Conservation (phyloP, 176 grass and related monocot species). For the Hyparrhenia diplandra region DNA sequence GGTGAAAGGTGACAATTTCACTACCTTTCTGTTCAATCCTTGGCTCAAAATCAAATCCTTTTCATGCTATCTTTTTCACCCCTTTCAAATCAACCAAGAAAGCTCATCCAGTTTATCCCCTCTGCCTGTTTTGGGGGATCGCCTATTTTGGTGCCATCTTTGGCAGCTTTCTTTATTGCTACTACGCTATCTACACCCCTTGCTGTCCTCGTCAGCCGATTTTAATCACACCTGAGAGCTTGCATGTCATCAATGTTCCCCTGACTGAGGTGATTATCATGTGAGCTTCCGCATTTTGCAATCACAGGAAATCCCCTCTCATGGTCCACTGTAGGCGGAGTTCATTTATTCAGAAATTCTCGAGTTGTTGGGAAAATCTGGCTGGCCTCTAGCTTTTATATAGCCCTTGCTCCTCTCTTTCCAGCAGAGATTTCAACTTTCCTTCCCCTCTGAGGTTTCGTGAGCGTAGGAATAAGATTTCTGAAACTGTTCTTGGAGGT, state of each 20-base stretch:
- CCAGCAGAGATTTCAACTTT: not conserved
- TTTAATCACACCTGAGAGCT: conserved; percentile 24
- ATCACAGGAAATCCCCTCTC: conserved; percentile 35
- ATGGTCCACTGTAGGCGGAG: conserved; percentile 10
- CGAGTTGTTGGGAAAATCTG: conserved; percentile 3
- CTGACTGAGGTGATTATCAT: conserved; percentile 19
- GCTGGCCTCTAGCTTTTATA: not conserved
- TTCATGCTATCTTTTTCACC: not conserved
- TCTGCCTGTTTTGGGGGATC: not conserved
- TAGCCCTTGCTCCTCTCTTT: not conserved
- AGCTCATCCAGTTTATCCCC: conserved; percentile 17
- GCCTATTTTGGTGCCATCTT: conserved; percentile 4
- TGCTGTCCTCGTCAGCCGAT: conserved; percentile 24
- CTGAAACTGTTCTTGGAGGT: conserved; percentile 19
- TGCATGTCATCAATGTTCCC: conserved; percentile 25
- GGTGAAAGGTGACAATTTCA: conserved; percentile 6
- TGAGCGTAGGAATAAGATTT: not conserved
- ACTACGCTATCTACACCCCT: not conserved
- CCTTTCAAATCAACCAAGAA: conserved; percentile 24
- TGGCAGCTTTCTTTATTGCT: conserved; percentile 27
- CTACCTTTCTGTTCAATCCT: not conserved
- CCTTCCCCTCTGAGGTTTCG: not conserved
- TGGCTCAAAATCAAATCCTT: not conserved
- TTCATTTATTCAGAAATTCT: conserved; percentile 30
- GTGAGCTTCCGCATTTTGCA: conserved; percentile 20